Base-by-base conservation (phyloP, 2,329 filamentous ascomycete genomes). In the Aspergillus transmontanensis region DNA sequence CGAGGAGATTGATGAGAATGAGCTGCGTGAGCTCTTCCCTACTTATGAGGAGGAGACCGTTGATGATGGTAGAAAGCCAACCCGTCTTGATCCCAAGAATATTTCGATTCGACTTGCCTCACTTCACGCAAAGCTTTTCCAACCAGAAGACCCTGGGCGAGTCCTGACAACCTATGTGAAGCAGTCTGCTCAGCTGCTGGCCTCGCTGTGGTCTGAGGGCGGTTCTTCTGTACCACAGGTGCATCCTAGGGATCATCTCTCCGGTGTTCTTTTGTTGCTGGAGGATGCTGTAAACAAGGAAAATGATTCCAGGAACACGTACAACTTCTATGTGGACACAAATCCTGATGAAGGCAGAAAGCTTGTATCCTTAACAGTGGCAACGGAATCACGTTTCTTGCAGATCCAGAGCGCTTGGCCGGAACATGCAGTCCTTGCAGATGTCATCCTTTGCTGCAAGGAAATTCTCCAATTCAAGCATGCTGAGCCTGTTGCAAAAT, bases 271-370 rank as follows among this genome's bases (percentile, higher is more conserved):
- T 28, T 78, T 94, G 21, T 79, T 86, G 0, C 76, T 96, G 1
- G 83, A 89, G 62, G 86, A 90, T 65, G 86, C 87, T 69, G 77
- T 87, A 34, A 75, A 83, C 43, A 80, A 85, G 57, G 76, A 74
- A 26, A 73, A 68, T n/a, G 78, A 79, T 5, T 72, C 80, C 3
- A 69, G 78, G 0, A 78, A 76, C 36, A 76, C 81, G 28, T 96
- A 94, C 81, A 97, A 97, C 78, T 97, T 99, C 76, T 99, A 99
- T 77, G 89, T 86, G 0, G 90, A 96, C 71, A 77, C 89, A 3
- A 96, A 98, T 71, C 80, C 94, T 14, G 76, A 81, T 1, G 92
- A 98, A 79, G 88, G 89, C 11, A 89, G 90, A 64, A 90, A 88
- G 64, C 83, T 97, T 4, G 87, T 95, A 30, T 79, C 76, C 0